Evolutionary conservation across 345 rosid species (phyloP).

Genomic region (Chamaenerion angustifolium): DNA sequence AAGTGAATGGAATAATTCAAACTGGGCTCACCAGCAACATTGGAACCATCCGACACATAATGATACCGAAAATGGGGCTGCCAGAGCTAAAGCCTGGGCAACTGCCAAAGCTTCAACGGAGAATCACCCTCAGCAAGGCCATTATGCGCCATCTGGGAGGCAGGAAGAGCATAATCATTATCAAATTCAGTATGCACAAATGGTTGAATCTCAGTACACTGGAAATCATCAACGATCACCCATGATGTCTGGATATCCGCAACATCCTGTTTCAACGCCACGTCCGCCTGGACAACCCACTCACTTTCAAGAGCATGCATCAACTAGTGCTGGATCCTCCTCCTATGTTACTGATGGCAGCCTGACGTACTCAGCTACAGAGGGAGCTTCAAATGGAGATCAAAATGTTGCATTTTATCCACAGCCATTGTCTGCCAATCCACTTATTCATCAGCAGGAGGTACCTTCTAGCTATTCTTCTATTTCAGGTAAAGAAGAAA

Average conservation of each 20-base stretch:
- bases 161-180: constrained; percentile 34
- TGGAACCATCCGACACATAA: constrained; percentile 38
- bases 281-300: constrained; percentile 24
- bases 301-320: constrained; percentile 29
- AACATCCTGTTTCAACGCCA: constrained; percentile 35
- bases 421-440: too few relatives aligned
- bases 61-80: constrained; percentile 81
- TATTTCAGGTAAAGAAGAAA: too few relatives aligned
- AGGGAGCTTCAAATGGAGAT: constrained; percentile 34
- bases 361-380: constrained; percentile 23
- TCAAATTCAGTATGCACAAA: constrained; percentile 35
- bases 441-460: too few relatives aligned
- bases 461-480: too few relatives aligned
- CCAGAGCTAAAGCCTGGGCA: constrained; percentile 95
- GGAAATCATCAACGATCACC: constrained; percentile 41
- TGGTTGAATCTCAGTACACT: constrained; percentile 36
- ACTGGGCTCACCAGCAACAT: constrained; percentile 56
- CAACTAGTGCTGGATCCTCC: constrained; percentile 22
- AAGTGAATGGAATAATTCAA: constrained; percentile 61
- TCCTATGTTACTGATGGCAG: constrained; percentile 36
- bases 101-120: constrained; percentile 39
- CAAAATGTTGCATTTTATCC: too few relatives aligned
- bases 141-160: constrained; percentile 26
- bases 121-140: constrained; percentile 40
- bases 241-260: constrained; percentile 40